A percentile compares a stretch with the other conserved stretches of the same genome.
Conservation (phyloP, 306 rosid species). For the Vigna trinervia region DNA sequence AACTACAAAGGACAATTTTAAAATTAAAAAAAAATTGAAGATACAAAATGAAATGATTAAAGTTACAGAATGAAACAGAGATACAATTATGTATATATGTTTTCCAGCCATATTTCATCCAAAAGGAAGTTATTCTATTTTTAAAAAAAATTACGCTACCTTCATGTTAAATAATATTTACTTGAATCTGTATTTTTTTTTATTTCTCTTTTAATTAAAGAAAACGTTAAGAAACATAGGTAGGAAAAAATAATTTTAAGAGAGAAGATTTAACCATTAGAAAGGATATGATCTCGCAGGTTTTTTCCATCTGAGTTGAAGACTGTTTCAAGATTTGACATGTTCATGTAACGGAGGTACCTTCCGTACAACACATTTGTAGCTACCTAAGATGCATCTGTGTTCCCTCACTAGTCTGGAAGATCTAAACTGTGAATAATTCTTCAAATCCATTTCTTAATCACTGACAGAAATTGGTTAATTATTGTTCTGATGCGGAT, state of each 20-base stretch:
- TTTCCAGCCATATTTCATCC: neutral
- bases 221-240: neutral
- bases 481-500: neutral
- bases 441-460: neutral
- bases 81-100: too few relatives aligned
- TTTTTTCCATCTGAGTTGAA: neutral
- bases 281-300: neutral
- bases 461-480: neutral
- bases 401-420: neutral
- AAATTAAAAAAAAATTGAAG: too few relatives aligned
- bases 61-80: too few relatives aligned
- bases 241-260: neutral
- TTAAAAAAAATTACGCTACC: neutral
- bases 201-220: neutral
- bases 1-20: too few relatives aligned
- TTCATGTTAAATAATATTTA: neutral
- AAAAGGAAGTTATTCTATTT: neutral
- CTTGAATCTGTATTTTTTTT: neutral
- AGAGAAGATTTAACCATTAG: neutral
- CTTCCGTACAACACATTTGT: conserved; percentile 1
- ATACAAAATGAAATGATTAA: too few relatives aligned
- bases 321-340: conserved; percentile 31
- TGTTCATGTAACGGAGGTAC: conserved; percentile 14
- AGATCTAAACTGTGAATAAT: neutral
- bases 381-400: neutral